phyloP scores from a whole-genome alignment of 805 yeast species.

The Kuraishia molischiana region DNA sequence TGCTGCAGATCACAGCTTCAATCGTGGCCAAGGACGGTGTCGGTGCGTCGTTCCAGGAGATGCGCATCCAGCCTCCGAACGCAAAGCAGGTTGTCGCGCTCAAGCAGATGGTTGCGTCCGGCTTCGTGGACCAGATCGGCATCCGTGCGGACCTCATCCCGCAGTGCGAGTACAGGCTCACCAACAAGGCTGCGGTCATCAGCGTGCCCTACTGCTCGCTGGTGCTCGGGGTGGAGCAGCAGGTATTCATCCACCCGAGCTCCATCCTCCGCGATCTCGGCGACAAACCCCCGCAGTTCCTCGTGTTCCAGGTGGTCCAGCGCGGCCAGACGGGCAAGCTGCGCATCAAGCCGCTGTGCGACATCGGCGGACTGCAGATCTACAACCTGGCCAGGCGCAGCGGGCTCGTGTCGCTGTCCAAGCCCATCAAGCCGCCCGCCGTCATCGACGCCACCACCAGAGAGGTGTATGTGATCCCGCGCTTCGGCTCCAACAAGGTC shows the following conservation, averaged over 20 bases:
- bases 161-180: slow-evolving; percentile 41
- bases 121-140: slow-evolving; percentile 86
- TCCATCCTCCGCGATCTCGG: slow-evolving; percentile 57
- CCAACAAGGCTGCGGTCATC: slow-evolving; percentile 47
- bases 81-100: slow-evolving; percentile 63
- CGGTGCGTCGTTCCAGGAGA: slow-evolving; percentile 32
- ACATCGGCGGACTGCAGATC: slow-evolving; percentile 63
- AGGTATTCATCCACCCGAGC: slow-evolving; percentile 72
- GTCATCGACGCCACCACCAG: slow-evolving; percentile 62
- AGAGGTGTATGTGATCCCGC: slow-evolving; percentile 84
- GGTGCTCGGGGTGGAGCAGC: slow-evolving; percentile 36
- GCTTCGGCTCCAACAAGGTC: slow-evolving; percentile 84
- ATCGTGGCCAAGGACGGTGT: slow-evolving; percentile 52
- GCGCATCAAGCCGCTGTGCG: slow-evolving; percentile 70
- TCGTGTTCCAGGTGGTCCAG: slow-evolving; percentile 66
- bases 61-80: slow-evolving; percentile 58
- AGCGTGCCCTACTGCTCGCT: slow-evolving; percentile 60
- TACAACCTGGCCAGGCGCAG: slow-evolving; percentile 70
- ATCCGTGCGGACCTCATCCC: slow-evolving; percentile 70
- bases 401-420: slow-evolving; percentile 71
- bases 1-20: slow-evolving; percentile 62
- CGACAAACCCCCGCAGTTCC: slow-evolving; percentile 65
- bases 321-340: slow-evolving; percentile 37
- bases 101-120: slow-evolving; percentile 89
- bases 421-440: slow-evolving; percentile 85